Base-by-base conservation (phyloP, 352 stramenopile genomes). In the Phytophthora parvispora region DNA sequence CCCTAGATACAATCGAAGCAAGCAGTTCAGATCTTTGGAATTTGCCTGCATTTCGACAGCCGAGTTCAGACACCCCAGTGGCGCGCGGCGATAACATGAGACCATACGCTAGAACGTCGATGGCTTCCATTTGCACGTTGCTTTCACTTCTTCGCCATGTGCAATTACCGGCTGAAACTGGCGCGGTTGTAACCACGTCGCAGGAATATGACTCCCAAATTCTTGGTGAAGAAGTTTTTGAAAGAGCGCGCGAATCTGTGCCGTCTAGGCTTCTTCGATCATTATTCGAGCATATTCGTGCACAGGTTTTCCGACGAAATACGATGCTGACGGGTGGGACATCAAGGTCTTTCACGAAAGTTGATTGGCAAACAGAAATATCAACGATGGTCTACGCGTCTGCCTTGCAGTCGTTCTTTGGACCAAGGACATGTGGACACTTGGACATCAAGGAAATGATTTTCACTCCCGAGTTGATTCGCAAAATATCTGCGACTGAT, bases 1-100 rank as follows among this genome's bases (percentile, higher is more conserved):
- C 82, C 22, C 45, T 66, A 2, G 16, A 69, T 12, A 55, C 62
- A 20, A 73, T 89, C 29, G 72, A 75, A 61, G 50, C 63, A 20
- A 81, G 49, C n/a, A 75, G 72, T 24, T 28, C 29, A 18, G 54
- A 67, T 32, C 55, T 91, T 10, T 87, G 81, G 78, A 76, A 72
- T 63, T 64, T 91, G 34, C 71, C 83, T 47, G 78, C 80, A 27
- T 85, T 91, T 69, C 72, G 71, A 42, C 60, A 64, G 40, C 65
- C 69, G 38, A 66, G 49, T 27, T 38, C 48, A 22, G 74, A 78
- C 20, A 66, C 52, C 12, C 53, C 62, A 47, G 56, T 49, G 15
- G 58, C 57, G 34, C 74, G 70, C 51, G 70, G 69, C 60, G 74
- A 81, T 60, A 67, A 16, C 12, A 68, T 66, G 58, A 66, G 51